Percentiles rank a stretch among this genome's conserved stretches.
These are phyloP conservation scores for Pyrenopolyporus hunteri DNA, from an alignment of 495 filamentous ascomycete genomes.

Conservation along the genomic window DNA sequence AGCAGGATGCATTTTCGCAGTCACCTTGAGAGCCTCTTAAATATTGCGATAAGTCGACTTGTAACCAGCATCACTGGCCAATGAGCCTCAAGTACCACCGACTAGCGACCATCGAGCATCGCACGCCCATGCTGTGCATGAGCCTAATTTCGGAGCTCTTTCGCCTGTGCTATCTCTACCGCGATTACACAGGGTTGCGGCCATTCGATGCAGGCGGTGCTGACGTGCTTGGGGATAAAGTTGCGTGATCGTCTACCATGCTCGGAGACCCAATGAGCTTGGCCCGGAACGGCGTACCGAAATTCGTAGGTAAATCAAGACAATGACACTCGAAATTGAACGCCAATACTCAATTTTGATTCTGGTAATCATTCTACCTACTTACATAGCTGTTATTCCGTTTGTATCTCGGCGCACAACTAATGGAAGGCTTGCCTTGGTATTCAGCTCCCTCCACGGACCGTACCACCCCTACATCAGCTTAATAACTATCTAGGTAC, in stretches of 20 bases:
- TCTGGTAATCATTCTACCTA: too few relatives aligned
- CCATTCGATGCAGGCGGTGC: conserved; percentile 17
- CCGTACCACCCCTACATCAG: too few relatives aligned
- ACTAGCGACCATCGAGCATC: conserved; percentile 10
- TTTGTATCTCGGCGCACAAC: too few relatives aligned
- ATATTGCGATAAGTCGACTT: conserved; percentile 10
- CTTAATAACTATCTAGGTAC: too few relatives aligned
- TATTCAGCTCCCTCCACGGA: too few relatives aligned
- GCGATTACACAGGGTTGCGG: conserved; percentile 13
- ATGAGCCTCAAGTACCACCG: conserved; percentile 3
- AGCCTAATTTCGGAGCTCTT: conserved; percentile 7
- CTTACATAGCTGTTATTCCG: too few relatives aligned
- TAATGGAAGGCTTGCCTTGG: too few relatives aligned
- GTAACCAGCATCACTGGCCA: neutral
- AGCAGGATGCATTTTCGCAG: neutral
- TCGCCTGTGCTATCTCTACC: neutral
- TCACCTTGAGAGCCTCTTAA: conserved; percentile 5
- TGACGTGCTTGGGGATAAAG: conserved; percentile 31
- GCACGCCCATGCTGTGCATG: neutral
- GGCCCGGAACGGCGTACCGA: conserved; percentile 1
- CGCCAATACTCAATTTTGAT: neutral
- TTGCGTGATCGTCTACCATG: conserved; percentile 25
- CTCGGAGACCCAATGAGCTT: conserved; percentile 24
- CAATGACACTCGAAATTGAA: neutral
- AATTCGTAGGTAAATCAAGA: neutral